These are phyloP conservation scores for Biscogniauxia mediterranea DNA, from an alignment of 2,329 filamentous ascomycete species.

Conservation along the genomic window DNA sequence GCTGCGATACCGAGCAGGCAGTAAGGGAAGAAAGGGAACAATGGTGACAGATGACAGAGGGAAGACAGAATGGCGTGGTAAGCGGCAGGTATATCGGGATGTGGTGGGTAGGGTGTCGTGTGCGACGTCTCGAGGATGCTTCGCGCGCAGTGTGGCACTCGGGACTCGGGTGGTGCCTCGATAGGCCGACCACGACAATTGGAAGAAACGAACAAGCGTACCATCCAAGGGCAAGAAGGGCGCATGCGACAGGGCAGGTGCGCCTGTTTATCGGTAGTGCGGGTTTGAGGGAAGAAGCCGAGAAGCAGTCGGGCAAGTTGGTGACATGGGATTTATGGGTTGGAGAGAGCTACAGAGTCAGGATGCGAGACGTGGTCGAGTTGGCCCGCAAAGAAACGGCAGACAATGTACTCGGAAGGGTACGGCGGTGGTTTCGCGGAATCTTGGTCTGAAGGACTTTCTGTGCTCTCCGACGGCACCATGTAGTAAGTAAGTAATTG, in stretches of 20 bases:
- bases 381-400: conserved; percentile 10
- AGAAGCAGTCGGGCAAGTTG: conserved; percentile 21
- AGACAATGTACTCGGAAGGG: conserved; percentile 23
- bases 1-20: not conserved
- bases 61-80: conserved; percentile 21
- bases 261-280: conserved; percentile 22
- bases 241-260: conserved; percentile 19
- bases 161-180: conserved; percentile 22
- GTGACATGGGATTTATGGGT: conserved; percentile 27
- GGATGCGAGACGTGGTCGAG: not conserved
- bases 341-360: not conserved
- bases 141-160: conserved; percentile 24
- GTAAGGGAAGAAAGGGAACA: conserved; percentile 7
- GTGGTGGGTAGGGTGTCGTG: conserved; percentile 11
- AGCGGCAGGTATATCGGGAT: conserved; percentile 14
- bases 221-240: conserved; percentile 21
- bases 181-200: conserved; percentile 26
- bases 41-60: conserved; percentile 16
- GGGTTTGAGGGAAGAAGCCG: conserved; percentile 18
- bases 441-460: conserved; percentile 6
- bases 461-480: not conserved
- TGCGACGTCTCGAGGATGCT: conserved; percentile 24
- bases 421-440: conserved; percentile 23
- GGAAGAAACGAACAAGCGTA: conserved; percentile 21
- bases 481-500: conserved; percentile 3